Base-by-base conservation (phyloP, 176 grass and related monocot genomes). In the Paspalum notatum region DNA sequence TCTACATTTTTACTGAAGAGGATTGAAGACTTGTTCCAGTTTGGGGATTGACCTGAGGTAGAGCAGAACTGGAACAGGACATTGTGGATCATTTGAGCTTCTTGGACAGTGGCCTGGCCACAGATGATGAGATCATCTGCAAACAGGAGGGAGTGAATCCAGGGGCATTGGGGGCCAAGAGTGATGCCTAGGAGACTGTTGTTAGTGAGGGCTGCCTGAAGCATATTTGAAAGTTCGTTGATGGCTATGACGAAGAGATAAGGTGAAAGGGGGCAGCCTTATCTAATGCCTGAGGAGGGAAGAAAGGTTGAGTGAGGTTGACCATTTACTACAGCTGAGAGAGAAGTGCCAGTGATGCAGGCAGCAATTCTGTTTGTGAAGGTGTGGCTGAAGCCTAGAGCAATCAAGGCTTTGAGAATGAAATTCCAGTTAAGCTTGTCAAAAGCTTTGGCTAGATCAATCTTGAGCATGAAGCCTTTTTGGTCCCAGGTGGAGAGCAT, bases 401-500 rank as follows among this genome's bases (percentile, higher is more conserved):
- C 0, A 7, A 1, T 5, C 13, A 62, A 13, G 1, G 60, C 26
- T 2, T 4, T 6, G 0, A 37, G 7, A 16, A 62, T 62, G 6
- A 62, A 62, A 3, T 8, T 6, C 60, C 59, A 62, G 5, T 38
- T 13, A 1, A 62, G 2, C 0, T 26, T 6, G 8, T 62, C 27
- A 17, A 62, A 62, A 38, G 60, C 60, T 17, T 38, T 62, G 0
- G 60, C 60, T 1, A 62, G 13, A 17, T 62, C 60, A 0, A 62
- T 2, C 6, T 38, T 62, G 3, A 62, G 27, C 0, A 62, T 15
- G 3, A 62, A 62, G 3, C 26, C 60, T 16, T 62, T 13, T 0
- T 62, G 27, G 0, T 5, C 0, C 26, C 26, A 62, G 4, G 2
- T 3, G 1, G 0, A 37, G 0, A 27, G 25, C 3, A 37, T 6